These are phyloP conservation scores for Puccinia brachypodii DNA, from an alignment of 1,284 basidiomycete genomes.

Conservation along the genomic window DNA sequence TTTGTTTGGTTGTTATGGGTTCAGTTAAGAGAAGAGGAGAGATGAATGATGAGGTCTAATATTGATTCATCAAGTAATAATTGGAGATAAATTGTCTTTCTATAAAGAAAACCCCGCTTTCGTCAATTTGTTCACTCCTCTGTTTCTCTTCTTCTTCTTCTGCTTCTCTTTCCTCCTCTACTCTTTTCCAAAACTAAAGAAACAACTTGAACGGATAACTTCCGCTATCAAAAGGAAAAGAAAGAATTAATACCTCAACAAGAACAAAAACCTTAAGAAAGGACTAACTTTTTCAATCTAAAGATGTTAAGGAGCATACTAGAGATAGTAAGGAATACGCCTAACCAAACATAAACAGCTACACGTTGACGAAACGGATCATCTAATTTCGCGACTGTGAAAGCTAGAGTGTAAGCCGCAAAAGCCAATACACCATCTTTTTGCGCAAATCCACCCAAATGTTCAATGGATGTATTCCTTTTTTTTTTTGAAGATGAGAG, in stretches of 20 bases:
- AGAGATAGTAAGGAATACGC: constrained; percentile 78
- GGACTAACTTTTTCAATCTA: constrained; percentile 73
- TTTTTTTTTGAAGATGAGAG: too few relatives aligned
- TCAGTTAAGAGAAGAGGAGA: too few relatives aligned
- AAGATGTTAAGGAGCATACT: constrained; percentile 86
- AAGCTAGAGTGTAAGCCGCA: constrained; percentile 76
- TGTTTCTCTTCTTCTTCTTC: too few relatives aligned
- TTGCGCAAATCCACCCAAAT: background rate
- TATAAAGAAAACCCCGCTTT: too few relatives aligned
- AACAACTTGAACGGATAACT: constrained; percentile 11
- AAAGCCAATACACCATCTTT: constrained; percentile 79
- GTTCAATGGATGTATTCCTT: too few relatives aligned
- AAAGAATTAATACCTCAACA: background rate
- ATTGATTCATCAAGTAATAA: too few relatives aligned
- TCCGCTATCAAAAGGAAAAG: background rate
- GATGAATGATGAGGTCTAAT: too few relatives aligned
- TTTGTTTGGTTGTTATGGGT: too few relatives aligned
- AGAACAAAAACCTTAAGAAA: background rate
- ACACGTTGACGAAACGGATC: constrained; percentile 75
- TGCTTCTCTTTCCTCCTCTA: too few relatives aligned
- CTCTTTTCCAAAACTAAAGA: background rate
- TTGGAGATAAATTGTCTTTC: too few relatives aligned
- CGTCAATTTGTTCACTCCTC: too few relatives aligned
- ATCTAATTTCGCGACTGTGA: constrained; percentile 75
- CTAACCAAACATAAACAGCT: constrained; percentile 86